phyloP scores from a whole-genome alignment of 1,284 basidiomycete species.

The Melampsora abietis-canadensis region DNA sequence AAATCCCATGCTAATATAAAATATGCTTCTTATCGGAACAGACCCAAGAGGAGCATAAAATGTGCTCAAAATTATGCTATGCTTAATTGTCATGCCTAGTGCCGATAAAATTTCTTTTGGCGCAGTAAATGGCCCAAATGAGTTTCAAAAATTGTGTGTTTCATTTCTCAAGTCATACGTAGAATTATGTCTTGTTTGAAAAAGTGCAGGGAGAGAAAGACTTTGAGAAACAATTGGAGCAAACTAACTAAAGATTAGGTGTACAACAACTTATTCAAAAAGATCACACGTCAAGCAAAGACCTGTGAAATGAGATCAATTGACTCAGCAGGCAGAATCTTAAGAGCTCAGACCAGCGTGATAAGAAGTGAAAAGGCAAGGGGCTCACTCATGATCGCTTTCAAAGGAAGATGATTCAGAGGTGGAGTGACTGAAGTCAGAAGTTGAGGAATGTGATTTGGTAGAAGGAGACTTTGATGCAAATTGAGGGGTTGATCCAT shows the following conservation, averaged over 20 bases:
- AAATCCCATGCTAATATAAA: not conserved
- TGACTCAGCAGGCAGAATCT: too few relatives aligned
- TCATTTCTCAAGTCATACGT: not conserved
- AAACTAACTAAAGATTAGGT: not conserved
- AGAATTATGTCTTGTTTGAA: not conserved
- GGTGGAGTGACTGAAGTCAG: not conserved
- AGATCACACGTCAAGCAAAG: too few relatives aligned
- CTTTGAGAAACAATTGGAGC: not conserved
- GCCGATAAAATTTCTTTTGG: not conserved
- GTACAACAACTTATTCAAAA: not conserved
- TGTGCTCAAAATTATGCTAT: not conserved
- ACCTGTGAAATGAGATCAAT: too few relatives aligned
- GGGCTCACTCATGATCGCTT: not conserved
- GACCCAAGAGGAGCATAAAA: not conserved
- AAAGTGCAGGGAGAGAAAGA: not conserved
- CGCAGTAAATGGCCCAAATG: not conserved
- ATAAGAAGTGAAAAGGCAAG: not conserved
- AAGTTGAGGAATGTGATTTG: not conserved
- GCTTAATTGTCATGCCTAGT: not conserved
- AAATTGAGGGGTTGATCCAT: too few relatives aligned
- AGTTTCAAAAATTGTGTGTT: not conserved
- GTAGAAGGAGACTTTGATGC: not conserved
- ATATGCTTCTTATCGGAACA: not conserved
- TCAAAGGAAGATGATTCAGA: not conserved
- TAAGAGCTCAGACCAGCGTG: too few relatives aligned